Evolutionary conservation across 768 basidiomycete species (phyloP), one percentile per base, ranked within the genome.

Genomic region (Lactifluus rugatus): DNA sequence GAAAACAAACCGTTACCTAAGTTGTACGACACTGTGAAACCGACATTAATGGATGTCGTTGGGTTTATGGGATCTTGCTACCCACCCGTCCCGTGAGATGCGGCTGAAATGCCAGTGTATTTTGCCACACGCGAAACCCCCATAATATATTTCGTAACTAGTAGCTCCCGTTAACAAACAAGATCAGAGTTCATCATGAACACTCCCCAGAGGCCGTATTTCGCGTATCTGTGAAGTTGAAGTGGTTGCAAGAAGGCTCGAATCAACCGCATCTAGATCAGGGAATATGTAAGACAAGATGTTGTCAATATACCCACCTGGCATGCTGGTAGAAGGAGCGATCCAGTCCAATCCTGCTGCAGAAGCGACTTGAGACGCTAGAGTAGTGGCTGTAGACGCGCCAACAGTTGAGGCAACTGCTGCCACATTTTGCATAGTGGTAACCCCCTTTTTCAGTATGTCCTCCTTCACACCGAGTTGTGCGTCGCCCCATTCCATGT

Each of bases 151-250:
- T 36, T 34, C 9, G 28, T 41, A 44, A 42, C 41, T 2, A 23
- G 14, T 25, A 19, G 7, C 5, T 11, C 16, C 25, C 14, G 2
- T 48, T 13, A 9, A 48, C 17, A 52, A 32, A 47, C 17, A 19
- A 23, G 16, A 45, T 59, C 39, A 60, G 32, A 60, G 58, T 17
- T 60, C 58, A 13, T 60, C 58, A 26, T 55, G 53, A 49, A 54
- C 19, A 21, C 48, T 45, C 42, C 50, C 53, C 6, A 13, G 26
- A 32, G 28, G 31, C 17, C 41, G 42, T 2, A 42, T 55, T 48
- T 59, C 41, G 19, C 31, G 9, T 17, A 25, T 32, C 23, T 25
- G 26, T 1, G 28, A 37, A 17, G 58, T 32, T 9, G 34, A 17
- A 8, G 41, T 28, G 14, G 53, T 50, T 23, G 42, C 14, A 17